Evolutionary conservation across 305 asterid genomes (phyloP).

Genomic region (Plantago rigida): DNA sequence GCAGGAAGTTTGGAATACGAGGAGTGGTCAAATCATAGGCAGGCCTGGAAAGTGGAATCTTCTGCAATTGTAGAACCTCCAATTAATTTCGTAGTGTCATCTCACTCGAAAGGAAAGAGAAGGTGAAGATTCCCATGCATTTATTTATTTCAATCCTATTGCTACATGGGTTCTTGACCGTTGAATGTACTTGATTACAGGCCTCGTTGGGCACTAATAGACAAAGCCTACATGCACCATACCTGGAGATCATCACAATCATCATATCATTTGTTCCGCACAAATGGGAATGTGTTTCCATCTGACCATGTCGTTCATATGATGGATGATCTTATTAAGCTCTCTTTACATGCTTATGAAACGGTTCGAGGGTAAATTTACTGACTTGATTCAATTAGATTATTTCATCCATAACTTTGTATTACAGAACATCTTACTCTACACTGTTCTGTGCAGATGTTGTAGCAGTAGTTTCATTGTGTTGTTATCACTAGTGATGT

Average conservation of each 20-base stretch:
- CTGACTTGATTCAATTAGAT: slow-evolving; percentile 11
- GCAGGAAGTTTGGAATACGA: slow-evolving; percentile 95
- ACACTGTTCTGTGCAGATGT: slow-evolving; percentile 14
- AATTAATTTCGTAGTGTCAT: slow-evolving; percentile 64
- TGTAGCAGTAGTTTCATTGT: slow-evolving; percentile 15
- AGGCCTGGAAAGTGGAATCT: slow-evolving; percentile 93
- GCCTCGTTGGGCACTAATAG: slow-evolving; percentile 92
- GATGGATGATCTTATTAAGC: slow-evolving; percentile 80
- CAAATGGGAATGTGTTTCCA: slow-evolving; percentile 48
- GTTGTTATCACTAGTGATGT: not conserved
- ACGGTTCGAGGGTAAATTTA: slow-evolving; percentile 80
- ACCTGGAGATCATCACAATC: slow-evolving; percentile 98
- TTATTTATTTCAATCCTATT: slow-evolving; percentile 14
- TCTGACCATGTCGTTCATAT: slow-evolving; percentile 52
- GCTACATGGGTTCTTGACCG: slow-evolving; percentile 22
- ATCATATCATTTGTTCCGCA: slow-evolving; percentile 70
- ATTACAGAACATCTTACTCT: slow-evolving; percentile 8
- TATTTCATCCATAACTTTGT: not conserved
- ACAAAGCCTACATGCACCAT: slow-evolving; percentile 87
- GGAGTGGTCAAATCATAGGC: slow-evolving; percentile 93
- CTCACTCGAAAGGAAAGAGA: slow-evolving; percentile 87
- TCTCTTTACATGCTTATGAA: slow-evolving; percentile 85
- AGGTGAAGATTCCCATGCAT: slow-evolving; percentile 48
- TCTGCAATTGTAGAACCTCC: slow-evolving; percentile 89
- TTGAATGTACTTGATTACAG: slow-evolving; percentile 40